Evolutionary conservation across 75 land plant species (phyloP).

Genomic region (Adiantum capillusveneris): DNA sequence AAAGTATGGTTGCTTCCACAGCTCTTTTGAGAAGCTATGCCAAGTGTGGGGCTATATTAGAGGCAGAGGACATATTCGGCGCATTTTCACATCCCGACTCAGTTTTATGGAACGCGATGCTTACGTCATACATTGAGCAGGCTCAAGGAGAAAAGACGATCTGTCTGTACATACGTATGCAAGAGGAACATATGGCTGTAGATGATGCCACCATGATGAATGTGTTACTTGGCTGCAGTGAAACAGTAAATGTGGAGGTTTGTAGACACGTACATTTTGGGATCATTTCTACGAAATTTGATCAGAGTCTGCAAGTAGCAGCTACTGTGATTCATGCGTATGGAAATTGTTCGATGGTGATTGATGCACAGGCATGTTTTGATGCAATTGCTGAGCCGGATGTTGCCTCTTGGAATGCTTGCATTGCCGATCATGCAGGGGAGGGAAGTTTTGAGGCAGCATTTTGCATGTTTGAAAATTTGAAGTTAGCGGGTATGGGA

Average conservation of each 20-base stretch:
- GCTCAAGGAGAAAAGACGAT: slow-evolving; percentile 2
- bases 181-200: not conserved
- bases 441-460: slow-evolving; percentile 10
- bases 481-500: slow-evolving; percentile 11
- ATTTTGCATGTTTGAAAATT: slow-evolving; percentile 12
- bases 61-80: slow-evolving; percentile 9
- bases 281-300: not conserved
- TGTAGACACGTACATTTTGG: slow-evolving; percentile 6
- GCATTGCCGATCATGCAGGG: slow-evolving; percentile 16
- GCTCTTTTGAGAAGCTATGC: slow-evolving; percentile 25
- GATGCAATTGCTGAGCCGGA: not conserved
- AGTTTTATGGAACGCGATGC: slow-evolving; percentile 9
- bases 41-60: slow-evolving; percentile 8
- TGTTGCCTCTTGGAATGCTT: slow-evolving; percentile 9
- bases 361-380: not conserved
- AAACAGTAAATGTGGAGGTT: not conserved
- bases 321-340: slow-evolving; percentile 5
- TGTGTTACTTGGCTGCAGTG: slow-evolving; percentile 3
- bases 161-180: not conserved
- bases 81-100: not conserved
- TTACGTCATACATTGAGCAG: slow-evolving; percentile 5
- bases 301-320: not conserved
- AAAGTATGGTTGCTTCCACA: slow-evolving; percentile 4
- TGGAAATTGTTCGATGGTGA: slow-evolving; percentile 3
- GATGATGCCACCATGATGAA: slow-evolving; percentile 6